Evolutionary conservation across 257 asterid genomes (phyloP).

Genomic region (Rubia yunnanensis): DNA sequence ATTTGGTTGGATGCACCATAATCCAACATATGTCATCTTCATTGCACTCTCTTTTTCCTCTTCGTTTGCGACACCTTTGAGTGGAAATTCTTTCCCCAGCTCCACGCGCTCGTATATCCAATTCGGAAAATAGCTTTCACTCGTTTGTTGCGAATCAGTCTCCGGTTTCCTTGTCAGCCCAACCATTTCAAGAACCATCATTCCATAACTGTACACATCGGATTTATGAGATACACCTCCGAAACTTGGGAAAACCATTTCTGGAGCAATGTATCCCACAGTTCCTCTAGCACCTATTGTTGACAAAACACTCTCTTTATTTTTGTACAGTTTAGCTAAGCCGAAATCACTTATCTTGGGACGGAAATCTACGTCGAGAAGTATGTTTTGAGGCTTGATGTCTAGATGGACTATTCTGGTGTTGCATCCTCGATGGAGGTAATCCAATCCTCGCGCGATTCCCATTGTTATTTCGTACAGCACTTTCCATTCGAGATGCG

Average conservation of each 20-base stretch:
- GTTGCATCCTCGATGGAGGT: constrained; percentile 60
- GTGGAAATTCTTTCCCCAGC: constrained; percentile 15
- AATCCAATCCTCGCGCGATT: constrained; percentile 52
- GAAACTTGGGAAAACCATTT: constrained; percentile 38
- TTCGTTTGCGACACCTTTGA: constrained; percentile 13
- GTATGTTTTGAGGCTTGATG: constrained; percentile 27
- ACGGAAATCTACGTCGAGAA: constrained; percentile 41
- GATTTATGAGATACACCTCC: constrained; percentile 61
- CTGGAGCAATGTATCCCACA: constrained; percentile 63
- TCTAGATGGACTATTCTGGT: constrained; percentile 63
- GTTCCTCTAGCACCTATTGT: constrained; percentile 48
- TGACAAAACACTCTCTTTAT: constrained; percentile 43
- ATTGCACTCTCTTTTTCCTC: constrained; percentile 35
- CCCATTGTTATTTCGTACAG: constrained; percentile 43
- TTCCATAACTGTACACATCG: constrained; percentile 65
- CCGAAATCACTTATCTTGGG: constrained; percentile 72
- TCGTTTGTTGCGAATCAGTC: constrained; percentile 15
- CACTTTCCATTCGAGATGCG: constrained; percentile 30
- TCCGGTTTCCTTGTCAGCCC: constrained; percentile 32
- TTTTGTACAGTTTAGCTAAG: constrained; percentile 41
- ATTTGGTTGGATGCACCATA: constrained; percentile 60
- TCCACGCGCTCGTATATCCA: constrained; percentile 34
- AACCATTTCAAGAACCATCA: constrained; percentile 58
- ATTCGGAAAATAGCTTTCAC: constrained; percentile 36
- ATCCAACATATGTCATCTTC: constrained; percentile 48